Evolutionary conservation across 345 rosid species (phyloP).

Genomic region (Syzygium oleosum): DNA sequence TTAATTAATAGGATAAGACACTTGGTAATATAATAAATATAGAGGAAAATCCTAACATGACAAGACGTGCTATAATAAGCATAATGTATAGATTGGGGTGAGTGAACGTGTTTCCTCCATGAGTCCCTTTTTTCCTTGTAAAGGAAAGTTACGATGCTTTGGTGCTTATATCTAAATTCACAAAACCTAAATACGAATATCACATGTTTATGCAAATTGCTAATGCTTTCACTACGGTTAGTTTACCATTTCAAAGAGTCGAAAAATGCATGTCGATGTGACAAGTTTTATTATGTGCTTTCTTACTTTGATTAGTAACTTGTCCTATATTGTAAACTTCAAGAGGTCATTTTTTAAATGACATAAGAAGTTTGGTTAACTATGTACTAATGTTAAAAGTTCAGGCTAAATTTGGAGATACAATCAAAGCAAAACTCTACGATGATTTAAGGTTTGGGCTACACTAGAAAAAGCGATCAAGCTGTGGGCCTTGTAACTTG

Average conservation of each 20-base stretch:
- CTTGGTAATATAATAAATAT: neutral
- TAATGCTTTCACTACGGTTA: neutral
- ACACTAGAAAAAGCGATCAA: neutral
- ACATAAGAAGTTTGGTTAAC: neutral
- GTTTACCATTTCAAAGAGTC: neutral
- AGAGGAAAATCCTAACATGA: neutral
- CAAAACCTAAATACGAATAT: neutral
- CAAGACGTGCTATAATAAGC: neutral
- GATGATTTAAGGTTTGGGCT: neutral
- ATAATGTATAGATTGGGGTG: neutral
- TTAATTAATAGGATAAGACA: neutral
- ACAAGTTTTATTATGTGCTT: neutral
- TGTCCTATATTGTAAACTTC: neutral
- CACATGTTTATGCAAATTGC: neutral
- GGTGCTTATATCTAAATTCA: neutral
- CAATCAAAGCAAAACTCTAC: neutral
- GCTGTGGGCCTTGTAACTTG: too few species aligned
- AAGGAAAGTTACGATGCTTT: neutral
- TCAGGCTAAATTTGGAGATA: neutral
- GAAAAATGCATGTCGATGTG: neutral
- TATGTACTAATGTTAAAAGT: neutral
- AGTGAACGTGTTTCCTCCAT: neutral
- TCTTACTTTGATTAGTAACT: neutral
- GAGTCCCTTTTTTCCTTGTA: neutral
- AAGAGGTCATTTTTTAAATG: neutral